phyloP scores from a whole-genome alignment of 108 stramenopile genomes.

The Aureococcus anophagefferens region DNA sequence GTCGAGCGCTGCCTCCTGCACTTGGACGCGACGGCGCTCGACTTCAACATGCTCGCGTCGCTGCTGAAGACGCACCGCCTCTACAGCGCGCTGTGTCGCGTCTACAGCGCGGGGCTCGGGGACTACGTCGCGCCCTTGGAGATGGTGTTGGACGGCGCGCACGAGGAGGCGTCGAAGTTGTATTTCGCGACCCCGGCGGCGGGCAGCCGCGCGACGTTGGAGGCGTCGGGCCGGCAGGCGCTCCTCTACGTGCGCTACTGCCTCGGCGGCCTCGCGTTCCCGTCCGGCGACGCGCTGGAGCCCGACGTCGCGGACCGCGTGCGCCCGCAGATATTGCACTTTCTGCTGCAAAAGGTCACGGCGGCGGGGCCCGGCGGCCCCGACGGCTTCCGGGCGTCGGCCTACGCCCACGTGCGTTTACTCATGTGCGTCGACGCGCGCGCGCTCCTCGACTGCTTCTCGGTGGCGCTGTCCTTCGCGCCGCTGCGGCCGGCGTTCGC shows the following conservation, averaged over 20 bases:
- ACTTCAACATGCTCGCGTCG: constrained; percentile 54
- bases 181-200: too few species aligned
- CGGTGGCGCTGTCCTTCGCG: too few species aligned
- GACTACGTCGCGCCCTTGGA: constrained; percentile 67
- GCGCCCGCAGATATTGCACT: too few species aligned
- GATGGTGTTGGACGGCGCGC: constrained; percentile 48
- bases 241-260: constrained; percentile 54
- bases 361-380: too few species aligned
- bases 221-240: constrained; percentile 13
- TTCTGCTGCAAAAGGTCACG: too few species aligned
- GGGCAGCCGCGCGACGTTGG: constrained; percentile 17
- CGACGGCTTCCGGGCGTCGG: too few species aligned
- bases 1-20: constrained; percentile 79
- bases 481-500: too few species aligned
- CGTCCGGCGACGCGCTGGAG: constrained; percentile 39
- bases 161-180: constrained; percentile 52
- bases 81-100: constrained; percentile 65
- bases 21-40: constrained; percentile 74
- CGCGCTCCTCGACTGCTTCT: too few species aligned
- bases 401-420: too few species aligned
- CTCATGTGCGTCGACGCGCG: too few species aligned
- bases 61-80: constrained; percentile 64
- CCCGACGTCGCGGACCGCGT: constrained; percentile 41
- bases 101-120: constrained; percentile 63
- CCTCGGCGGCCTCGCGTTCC: constrained; percentile 61